These are phyloP conservation scores for Sphagnum magellanicum DNA, from an alignment of 228 moss, liverwort and hornwort genomes.

Conservation along the genomic window DNA sequence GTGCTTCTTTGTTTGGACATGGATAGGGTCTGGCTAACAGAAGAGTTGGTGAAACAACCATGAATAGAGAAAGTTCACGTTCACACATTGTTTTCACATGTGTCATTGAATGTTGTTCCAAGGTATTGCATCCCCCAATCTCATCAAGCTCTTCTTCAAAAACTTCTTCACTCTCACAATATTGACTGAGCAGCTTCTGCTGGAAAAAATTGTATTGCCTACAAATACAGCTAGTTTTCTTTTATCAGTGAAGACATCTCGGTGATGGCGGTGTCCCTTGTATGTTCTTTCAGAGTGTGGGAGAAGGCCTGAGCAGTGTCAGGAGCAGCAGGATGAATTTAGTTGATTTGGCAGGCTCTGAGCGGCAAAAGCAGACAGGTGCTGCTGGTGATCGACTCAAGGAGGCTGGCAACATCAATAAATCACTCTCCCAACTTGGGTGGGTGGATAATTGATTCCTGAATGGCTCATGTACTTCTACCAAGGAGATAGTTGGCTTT, in stretches of 20 bases:
- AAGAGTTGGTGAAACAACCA: conserved; percentile 69
- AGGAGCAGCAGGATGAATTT: conserved; percentile 86
- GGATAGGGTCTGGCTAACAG: conserved; percentile 81
- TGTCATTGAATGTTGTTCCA: conserved; percentile 86
- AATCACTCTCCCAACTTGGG: conserved; percentile 97
- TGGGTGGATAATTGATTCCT: conserved; percentile 8
- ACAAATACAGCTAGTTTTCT: no score
- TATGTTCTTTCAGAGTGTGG: conserved; percentile 47
- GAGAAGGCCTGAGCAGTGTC: conserved; percentile 74
- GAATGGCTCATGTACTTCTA: no score
- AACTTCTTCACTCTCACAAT: neutral
- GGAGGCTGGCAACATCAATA: conserved; percentile 97
- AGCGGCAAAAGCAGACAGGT: conserved; percentile 94
- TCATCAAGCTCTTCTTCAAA: neutral
- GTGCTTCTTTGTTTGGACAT: neutral
- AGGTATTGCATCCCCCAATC: conserved; percentile 28
- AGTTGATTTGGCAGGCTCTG: conserved; percentile 96
- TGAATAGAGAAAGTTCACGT: conserved; percentile 98
- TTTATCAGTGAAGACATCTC: no score
- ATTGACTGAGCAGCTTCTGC: neutral
- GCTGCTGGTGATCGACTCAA: conserved; percentile 92
- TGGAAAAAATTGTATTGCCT: no score
- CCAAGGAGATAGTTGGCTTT: no score
- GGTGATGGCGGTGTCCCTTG: neutral
- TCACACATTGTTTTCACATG: conserved; percentile 97